These are phyloP conservation scores for Carnegiea gigantea DNA, from an alignment of 179 eudicot species.

Conservation along the genomic window DNA sequence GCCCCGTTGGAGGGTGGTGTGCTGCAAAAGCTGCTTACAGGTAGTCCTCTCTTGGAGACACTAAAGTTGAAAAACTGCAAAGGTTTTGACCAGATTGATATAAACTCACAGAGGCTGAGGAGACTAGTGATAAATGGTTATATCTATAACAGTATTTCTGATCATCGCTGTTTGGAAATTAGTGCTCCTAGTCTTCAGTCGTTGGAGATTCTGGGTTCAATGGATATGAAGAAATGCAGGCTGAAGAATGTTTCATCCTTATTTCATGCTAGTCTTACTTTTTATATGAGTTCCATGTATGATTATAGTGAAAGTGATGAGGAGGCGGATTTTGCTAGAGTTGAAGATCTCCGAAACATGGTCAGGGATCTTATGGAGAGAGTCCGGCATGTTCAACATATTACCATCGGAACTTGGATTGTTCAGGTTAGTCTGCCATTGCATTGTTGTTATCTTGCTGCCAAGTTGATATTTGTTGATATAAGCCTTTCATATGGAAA, in stretches of 20 bases:
- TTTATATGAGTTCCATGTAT: constrained; percentile 2
- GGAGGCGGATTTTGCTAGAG: neutral
- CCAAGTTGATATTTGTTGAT: neutral
- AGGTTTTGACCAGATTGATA: neutral
- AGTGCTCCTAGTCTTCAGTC: constrained; percentile 13
- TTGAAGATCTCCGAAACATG: neutral
- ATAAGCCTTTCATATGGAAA: no score
- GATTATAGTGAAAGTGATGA: neutral
- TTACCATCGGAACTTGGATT: constrained; percentile 13
- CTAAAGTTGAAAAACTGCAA: constrained; percentile 6
- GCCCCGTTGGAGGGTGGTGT: neutral
- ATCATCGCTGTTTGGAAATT: neutral
- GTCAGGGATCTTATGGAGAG: constrained; percentile 10
- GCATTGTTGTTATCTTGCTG: neutral
- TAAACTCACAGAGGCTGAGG: constrained; percentile 3
- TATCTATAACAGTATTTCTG: neutral
- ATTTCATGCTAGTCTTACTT: constrained; percentile 17
- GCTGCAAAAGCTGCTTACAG: neutral
- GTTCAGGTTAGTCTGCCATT: constrained; percentile 12
- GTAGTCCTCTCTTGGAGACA: constrained; percentile 21
- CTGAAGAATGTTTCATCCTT: constrained; percentile 13
- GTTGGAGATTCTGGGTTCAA: constrained; percentile 10
- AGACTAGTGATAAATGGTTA: constrained; percentile 15
- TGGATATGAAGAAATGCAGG: constrained; percentile 5
- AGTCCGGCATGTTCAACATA: constrained; percentile 6